These are phyloP conservation scores for Furcasterigmium furcatum DNA, from an alignment of 2,329 filamentous ascomycete genomes.

Conservation along the genomic window DNA sequence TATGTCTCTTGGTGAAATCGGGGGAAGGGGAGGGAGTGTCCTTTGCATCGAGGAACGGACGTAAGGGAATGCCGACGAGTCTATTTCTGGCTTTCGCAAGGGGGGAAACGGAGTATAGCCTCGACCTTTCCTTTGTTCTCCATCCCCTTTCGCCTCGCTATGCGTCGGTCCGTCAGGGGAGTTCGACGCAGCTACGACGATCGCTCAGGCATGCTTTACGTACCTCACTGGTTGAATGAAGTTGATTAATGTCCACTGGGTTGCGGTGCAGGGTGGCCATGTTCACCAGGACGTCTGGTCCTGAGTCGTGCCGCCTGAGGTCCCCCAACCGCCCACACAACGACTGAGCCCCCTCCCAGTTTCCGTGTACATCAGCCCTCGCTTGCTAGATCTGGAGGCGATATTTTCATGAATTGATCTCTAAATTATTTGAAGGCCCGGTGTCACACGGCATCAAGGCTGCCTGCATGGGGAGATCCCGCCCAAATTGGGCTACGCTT, in stretches of 20 bases:
- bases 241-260: constrained; percentile 11
- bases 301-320: too few species aligned
- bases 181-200: constrained; percentile 8
- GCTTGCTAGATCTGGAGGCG: too few species aligned
- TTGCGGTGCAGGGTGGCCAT: too few species aligned
- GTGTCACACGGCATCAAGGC: too few species aligned
- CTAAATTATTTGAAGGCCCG: too few species aligned
- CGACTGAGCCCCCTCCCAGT: too few species aligned
- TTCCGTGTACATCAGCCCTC: too few species aligned
- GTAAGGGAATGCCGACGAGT: constrained; percentile 13
- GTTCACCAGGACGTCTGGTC: neutral
- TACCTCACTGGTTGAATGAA: constrained; percentile 15
- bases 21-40: constrained; percentile 8
- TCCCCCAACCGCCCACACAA: too few species aligned
- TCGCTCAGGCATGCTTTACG: constrained; percentile 14
- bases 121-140: constrained; percentile 16
- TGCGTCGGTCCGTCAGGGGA: constrained; percentile 6
- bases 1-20: constrained; percentile 12
- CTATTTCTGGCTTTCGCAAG: constrained; percentile 18
- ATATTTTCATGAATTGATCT: too few species aligned
- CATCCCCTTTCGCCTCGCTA: constrained; percentile 9
- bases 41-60: constrained; percentile 13
- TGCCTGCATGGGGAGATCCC: too few species aligned
- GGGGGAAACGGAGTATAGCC: constrained; percentile 16
- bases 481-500: too few species aligned